Base-by-base conservation (phyloP, 768 basidiomycete species). In the Mycena amicta region DNA sequence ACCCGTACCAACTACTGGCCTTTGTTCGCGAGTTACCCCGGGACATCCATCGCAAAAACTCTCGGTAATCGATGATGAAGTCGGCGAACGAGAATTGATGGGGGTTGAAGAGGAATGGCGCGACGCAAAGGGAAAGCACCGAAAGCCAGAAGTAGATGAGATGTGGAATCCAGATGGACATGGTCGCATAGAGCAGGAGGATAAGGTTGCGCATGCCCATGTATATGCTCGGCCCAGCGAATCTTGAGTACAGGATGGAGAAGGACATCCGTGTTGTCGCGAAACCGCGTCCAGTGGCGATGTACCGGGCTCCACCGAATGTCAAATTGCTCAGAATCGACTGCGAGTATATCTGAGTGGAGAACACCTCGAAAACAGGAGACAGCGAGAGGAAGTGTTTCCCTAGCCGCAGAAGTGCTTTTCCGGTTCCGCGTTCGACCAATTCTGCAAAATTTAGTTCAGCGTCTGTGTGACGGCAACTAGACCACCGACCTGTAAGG, bases 71-170 rank as follows among this genome's bases (percentile, higher is more conserved):
- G 71, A 98, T 94, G 76, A 98, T 90, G 76, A 96, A 99, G 76
- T 99, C 97, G 67, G 93, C 76, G 72, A 89, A 93, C 11, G 93
- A 93, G 83, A 98, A 99, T 74, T 98, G 97, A 74, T 99, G 96
- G n/a, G 97, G 97, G 76, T 99, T 99, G 86, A 99, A 99, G 59
- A 99, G 62, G 87, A 98, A 99, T 0, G 97, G 97, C 31, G 97
- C 94, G 66, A 98, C 83, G 75, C 93, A 96, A 20, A 99, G 85
- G 11, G 95, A 95, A 58, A 95, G 73, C 56, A 98, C 93, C 16
- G 97, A 96, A 72, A 93, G 83, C 96, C 96, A 98, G 86, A 98
- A 99, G 82, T 98, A 99, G 75, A 96, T 93, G 66, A 98, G 80
- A 75, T 93, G 90, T 4, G 93, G 92, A 56, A 93, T 91, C 90